These are phyloP conservation scores for Pseudevernia furfuracea DNA, from an alignment of 495 filamentous ascomycete species.

Conservation along the genomic window DNA sequence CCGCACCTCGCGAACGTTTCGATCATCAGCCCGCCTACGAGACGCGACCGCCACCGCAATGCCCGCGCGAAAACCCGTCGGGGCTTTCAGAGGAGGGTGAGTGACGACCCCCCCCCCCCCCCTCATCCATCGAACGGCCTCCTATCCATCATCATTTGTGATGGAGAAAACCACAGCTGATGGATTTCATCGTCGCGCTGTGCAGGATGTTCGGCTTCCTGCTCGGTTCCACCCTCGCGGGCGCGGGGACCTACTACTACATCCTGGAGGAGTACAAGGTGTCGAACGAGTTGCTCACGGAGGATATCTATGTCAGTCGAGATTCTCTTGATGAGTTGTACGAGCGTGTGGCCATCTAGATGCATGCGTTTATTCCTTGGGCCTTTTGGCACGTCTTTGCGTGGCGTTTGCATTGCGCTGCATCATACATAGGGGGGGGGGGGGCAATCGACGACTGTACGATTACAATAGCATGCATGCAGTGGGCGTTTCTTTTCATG, in stretches of 20 bases:
- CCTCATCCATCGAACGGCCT: no score
- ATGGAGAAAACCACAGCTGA: no score
- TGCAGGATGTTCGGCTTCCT: conserved; percentile 87
- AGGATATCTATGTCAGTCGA: conserved; percentile 85
- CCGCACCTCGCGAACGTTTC: conserved; percentile 10
- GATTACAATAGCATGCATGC: not conserved
- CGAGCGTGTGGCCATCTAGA: conserved; percentile 22
- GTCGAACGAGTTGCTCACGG: conserved; percentile 86
- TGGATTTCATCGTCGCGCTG: no score
- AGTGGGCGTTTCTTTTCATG: not conserved
- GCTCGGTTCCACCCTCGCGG: conserved; percentile 70
- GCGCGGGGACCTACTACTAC: conserved; percentile 81
- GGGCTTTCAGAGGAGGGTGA: conserved; percentile 89
- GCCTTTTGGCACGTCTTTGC: conserved; percentile 1
- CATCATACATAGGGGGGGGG: not conserved
- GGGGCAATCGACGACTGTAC: not conserved
- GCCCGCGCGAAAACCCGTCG: conserved; percentile 72
- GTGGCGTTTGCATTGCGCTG: conserved; percentile 10
- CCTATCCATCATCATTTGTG: no score
- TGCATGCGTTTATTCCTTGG: not conserved
- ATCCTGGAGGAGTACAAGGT: conserved; percentile 86
- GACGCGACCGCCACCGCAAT: conserved; percentile 36
- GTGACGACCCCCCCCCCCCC: conserved; percentile 28
- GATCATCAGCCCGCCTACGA: conserved; percentile 15
- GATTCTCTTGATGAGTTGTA: conserved; percentile 20